These are phyloP conservation scores for Cercospora zeae-maydis DNA, from an alignment of 2,329 filamentous ascomycete genomes.

Conservation along the genomic window DNA sequence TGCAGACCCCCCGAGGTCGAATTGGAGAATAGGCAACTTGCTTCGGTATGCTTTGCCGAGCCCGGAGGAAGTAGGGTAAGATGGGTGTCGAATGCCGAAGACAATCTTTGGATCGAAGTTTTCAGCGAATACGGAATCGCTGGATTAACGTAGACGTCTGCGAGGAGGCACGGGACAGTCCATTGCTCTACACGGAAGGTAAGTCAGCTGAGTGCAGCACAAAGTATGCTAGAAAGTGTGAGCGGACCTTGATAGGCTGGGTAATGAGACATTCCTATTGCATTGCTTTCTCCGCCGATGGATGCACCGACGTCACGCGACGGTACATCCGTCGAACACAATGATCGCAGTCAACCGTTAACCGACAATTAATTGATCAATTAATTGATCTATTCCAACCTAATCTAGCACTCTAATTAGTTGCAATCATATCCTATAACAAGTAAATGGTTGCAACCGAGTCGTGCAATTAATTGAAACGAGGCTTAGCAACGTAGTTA, in stretches of 20 bases:
- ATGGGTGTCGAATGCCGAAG: conserved; percentile 98
- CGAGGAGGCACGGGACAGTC: conserved; percentile 93
- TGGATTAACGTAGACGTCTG: conserved; percentile 96
- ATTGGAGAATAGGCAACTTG: conserved; percentile 97
- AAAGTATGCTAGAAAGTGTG: background rate
- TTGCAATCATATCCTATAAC: too few species aligned
- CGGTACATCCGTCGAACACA: conserved; percentile 70
- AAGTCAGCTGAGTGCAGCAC: conserved; percentile 16
- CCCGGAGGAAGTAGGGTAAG: conserved; percentile 83
- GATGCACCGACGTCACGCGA: conserved; percentile 62
- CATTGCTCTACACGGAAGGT: conserved; percentile 84
- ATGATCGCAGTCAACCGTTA: too few species aligned
- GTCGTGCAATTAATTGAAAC: too few species aligned
- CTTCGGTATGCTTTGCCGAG: conserved; percentile 96
- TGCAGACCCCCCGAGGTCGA: conserved; percentile 80
- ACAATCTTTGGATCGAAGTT: conserved; percentile 96
- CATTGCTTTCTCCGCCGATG: conserved; percentile 92
- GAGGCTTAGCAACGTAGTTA: too few species aligned
- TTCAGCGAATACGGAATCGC: conserved; percentile 87
- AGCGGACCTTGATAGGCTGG: conserved; percentile 59
- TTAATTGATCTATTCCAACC: too few species aligned
- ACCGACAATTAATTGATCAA: too few species aligned
- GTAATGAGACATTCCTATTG: conserved; percentile 95
- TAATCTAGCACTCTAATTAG: too few species aligned
- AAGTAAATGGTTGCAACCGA: too few species aligned